Evolutionary conservation across 331 rosid species (phyloP), one percentile per base, ranked within the genome.

Genomic region (Spiraea crenata): DNA sequence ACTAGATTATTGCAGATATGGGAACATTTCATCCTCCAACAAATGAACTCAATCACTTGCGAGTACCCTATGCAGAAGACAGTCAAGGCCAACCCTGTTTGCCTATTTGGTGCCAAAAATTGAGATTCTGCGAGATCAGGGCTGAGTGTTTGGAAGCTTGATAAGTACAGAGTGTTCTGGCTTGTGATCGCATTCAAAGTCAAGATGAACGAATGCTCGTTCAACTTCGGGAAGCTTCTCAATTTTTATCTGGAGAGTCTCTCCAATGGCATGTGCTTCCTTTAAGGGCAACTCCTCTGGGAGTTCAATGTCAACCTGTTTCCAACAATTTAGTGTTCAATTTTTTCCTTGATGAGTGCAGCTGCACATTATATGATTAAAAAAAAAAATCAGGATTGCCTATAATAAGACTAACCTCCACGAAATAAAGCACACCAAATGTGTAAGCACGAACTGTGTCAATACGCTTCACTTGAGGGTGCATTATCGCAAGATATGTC

Each of bases 391-490:
- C 49, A 4, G 66, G 46, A 41, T 51, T 54, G 17, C 38, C 11
- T n/a, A 12, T 59, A n/a, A 8, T 9, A 19, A n/a, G 71, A 76
- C 84, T 70, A 63, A 93, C 99, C 99, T 93, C 99, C 9, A 93
- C 99, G 77, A 93, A 93, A 81, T 93, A 91, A 65, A 93, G 91
- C 75, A 69, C 99, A 1, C 99, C 99, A 69, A 93, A 91, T 71
- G 97, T 93, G 88, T 93, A 93, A 9, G 97, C 99, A 0, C 99
- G 99, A 74, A 93, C 95, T 13, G 99, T 93, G 84, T 93, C 99
- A 13, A 95, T 54, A 0, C 96, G 96, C 76, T 89, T 82, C 72
- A 95, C 82, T 63, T 64, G 34, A 50, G 99, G 99, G 77, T 95
- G 96, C 83, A 78, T 83, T 69, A 89, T 55, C 74, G 68, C 88